Conservation (phyloP, 129 eudicot species). For the Rutidosis leptorrhynchoides region DNA sequence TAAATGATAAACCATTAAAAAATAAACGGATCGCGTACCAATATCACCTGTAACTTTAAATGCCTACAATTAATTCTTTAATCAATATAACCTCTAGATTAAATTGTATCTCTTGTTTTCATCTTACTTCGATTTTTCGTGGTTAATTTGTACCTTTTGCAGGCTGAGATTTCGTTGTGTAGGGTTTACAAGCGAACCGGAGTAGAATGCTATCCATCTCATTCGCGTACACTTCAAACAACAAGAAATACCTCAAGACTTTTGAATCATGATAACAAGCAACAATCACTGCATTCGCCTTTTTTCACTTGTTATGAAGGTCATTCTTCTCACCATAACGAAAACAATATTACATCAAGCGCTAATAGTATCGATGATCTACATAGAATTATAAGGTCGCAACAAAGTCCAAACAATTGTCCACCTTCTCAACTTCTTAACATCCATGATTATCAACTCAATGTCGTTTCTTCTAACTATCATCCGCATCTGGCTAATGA, state of each 20-base stretch:
- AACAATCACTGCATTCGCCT: background rate
- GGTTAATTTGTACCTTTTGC: background rate
- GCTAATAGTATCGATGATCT: constrained; percentile 26
- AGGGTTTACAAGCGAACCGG: constrained; percentile 39
- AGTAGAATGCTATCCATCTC: constrained; percentile 28
- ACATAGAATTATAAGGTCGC: constrained; percentile 42
- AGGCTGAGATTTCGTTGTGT: constrained; percentile 28
- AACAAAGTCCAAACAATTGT: constrained; percentile 26
- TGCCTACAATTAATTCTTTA: background rate
- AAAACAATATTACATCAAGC: background rate
- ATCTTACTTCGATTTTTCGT: background rate
- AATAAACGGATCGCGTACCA: constrained; percentile 21
- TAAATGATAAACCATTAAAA: too few species aligned
- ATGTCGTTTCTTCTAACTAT: constrained; percentile 1
- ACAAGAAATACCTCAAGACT: constrained; percentile 14
- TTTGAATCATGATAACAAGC: background rate
- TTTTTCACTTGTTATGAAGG: constrained; percentile 16
- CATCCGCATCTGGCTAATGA: background rate
- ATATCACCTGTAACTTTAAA: constrained; percentile 36
- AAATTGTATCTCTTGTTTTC: background rate
- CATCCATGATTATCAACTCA: constrained; percentile 6
- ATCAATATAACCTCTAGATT: constrained; percentile 4
- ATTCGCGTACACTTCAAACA: constrained; percentile 25
- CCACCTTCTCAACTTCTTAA: background rate
- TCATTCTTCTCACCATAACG: constrained; percentile 15